Conservation (phyloP, 352 stramenopile genomes). For the Peronospora tabacina region DNA sequence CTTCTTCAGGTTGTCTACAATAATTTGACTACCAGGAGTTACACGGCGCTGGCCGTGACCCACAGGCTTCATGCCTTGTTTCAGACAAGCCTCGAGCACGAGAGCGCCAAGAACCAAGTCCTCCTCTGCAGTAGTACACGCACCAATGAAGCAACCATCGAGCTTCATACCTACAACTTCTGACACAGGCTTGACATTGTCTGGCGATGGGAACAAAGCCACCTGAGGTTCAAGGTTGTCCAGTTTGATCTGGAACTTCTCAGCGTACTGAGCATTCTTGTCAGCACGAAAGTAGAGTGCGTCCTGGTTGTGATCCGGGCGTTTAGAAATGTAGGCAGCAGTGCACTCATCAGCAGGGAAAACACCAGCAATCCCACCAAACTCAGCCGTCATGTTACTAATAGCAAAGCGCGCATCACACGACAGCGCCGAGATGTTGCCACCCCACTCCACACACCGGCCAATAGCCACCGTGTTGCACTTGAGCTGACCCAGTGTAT, state of each 20-base stretch:
- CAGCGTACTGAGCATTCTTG: conserved; percentile 56
- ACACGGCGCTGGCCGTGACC: conserved; percentile 47
- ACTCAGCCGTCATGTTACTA: conserved; percentile 81
- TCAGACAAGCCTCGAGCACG: conserved; percentile 31
- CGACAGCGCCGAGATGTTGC: conserved; percentile 39
- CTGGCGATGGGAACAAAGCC: conserved; percentile 67
- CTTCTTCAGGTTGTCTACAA: conserved; percentile 43
- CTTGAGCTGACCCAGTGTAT: conserved; percentile 74
- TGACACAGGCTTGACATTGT: conserved; percentile 32
- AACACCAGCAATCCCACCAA: conserved; percentile 72
- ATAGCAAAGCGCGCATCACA: conserved; percentile 74
- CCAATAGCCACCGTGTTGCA: conserved; percentile 80
- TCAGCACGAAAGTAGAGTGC: conserved; percentile 79
- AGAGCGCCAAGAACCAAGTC: conserved; percentile 71
- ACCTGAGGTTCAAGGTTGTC: conserved; percentile 48
- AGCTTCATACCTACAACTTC: conserved; percentile 47
- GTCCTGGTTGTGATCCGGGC: conserved; percentile 61
- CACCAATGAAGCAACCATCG: conserved; percentile 78
- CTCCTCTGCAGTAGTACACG: conserved; percentile 76
- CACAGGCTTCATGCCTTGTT: conserved; percentile 42
- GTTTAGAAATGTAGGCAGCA: conserved; percentile 64
- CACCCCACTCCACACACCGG: conserved; percentile 71
- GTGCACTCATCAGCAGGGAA: conserved; percentile 71
- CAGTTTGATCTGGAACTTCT: conserved; percentile 66
- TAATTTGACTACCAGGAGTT: conserved; percentile 67